A percentile compares a stretch with the other conserved stretches of the same genome.
These are phyloP conservation scores for Rhododendron ovatum DNA, from an alignment of 148 eudicot species.

Conservation along the genomic window DNA sequence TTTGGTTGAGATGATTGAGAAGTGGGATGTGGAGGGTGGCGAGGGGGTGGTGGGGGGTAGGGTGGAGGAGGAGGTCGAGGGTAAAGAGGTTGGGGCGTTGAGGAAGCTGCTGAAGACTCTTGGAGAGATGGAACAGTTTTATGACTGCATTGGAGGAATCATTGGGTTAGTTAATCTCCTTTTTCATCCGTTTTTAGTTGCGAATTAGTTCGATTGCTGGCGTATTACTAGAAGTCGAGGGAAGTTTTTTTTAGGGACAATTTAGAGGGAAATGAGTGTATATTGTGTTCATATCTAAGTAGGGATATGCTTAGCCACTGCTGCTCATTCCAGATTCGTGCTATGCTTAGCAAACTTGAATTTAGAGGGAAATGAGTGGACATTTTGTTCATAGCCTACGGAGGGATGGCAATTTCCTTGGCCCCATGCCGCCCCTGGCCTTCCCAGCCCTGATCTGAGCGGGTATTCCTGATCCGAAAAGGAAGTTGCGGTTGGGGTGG, in stretches of 20 bases:
- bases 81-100: slow-evolving; percentile 43
- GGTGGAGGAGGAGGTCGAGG: slow-evolving; percentile 21
- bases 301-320: neutral
- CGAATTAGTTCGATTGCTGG: neutral
- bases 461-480: neutral
- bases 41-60: slow-evolving; percentile 10
- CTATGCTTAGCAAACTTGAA: neutral
- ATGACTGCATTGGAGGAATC: slow-evolving; percentile 94
- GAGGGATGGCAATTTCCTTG: too few species aligned
- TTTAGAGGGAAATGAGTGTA: neutral
- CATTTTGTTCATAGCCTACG: neutral
- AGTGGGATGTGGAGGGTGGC: slow-evolving; percentile 48
- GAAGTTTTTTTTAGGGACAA: too few species aligned
- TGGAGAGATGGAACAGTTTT: slow-evolving; percentile 65
- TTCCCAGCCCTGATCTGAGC: neutral
- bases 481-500: too few species aligned
- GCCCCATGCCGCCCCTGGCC: neutral
- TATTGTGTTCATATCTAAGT: neutral
- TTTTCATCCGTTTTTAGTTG: neutral
- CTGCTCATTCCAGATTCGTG: neutral
- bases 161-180: slow-evolving; percentile 53
- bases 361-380: neutral
- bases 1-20: slow-evolving; percentile 78
- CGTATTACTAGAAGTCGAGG: neutral
- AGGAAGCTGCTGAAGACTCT: slow-evolving; percentile 50